phyloP scores from a whole-genome alignment of 2,329 filamentous ascomycete genomes.

The Colletotrichum truncatum region DNA sequence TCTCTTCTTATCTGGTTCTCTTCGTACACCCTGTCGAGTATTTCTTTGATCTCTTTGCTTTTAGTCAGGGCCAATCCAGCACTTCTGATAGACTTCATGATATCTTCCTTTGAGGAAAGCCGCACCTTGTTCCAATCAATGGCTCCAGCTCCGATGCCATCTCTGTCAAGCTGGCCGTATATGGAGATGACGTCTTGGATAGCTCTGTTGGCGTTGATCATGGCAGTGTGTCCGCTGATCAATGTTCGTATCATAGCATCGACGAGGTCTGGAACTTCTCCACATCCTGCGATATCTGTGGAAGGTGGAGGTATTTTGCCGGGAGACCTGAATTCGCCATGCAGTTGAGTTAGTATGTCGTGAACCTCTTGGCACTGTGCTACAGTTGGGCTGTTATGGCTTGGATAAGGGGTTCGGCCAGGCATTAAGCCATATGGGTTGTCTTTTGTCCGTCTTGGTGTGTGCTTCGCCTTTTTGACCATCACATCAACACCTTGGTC shows the following conservation, averaged over 20 bases:
- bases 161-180: slow-evolving; percentile 70
- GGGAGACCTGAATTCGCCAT: slow-evolving; percentile 73
- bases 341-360: slow-evolving; percentile 68
- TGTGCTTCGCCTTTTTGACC: slow-evolving; percentile 34
- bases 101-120: slow-evolving; percentile 62
- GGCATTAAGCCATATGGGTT: slow-evolving; percentile 61
- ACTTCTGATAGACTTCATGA: slow-evolving; percentile 74
- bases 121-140: slow-evolving; percentile 80
- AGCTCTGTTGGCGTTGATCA: slow-evolving; percentile 67
- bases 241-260: slow-evolving; percentile 64
- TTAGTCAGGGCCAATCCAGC: slow-evolving; percentile 79
- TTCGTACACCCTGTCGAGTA: slow-evolving; percentile 76
- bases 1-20: slow-evolving; percentile 64
- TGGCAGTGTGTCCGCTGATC: slow-evolving; percentile 60
- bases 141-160: slow-evolving; percentile 72
- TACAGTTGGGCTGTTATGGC: slow-evolving; percentile 70
- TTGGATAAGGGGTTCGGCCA: slow-evolving; percentile 72
- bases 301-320: slow-evolving; percentile 76
- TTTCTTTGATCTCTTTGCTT: slow-evolving; percentile 76
- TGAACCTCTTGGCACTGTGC: slow-evolving; percentile 77
- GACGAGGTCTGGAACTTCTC: slow-evolving; percentile 63
- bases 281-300: slow-evolving; percentile 74
- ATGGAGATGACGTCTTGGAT: slow-evolving; percentile 70
- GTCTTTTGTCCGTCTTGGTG: slow-evolving; percentile 39
- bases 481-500: background rate